Evolutionary conservation across 768 basidiomycete species (phyloP).

Genomic region (Podaxis carcinomalis): DNA sequence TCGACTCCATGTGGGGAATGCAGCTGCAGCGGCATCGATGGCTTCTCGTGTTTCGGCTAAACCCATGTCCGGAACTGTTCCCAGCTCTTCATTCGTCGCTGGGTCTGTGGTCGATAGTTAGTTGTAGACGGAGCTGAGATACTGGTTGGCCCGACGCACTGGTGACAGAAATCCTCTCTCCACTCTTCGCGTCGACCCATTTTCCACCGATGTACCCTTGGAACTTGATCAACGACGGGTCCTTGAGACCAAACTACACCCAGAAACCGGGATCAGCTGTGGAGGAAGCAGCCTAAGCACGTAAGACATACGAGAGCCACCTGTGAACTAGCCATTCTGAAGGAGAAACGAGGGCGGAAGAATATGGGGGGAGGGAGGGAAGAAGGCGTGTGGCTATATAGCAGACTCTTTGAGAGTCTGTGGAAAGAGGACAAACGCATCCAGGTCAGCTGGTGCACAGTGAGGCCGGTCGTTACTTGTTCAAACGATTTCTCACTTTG

Average conservation of each 20-base stretch:
- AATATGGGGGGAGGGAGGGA: not conserved
- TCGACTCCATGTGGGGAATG: constrained; percentile 82
- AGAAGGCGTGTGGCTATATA: constrained; percentile 1
- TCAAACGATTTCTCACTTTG: not conserved
- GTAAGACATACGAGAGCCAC: constrained; percentile 30
- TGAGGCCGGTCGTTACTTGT: not conserved
- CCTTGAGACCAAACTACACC: constrained; percentile 69
- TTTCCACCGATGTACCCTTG: constrained; percentile 82
- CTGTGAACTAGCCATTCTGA: constrained; percentile 59
- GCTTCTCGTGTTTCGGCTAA: constrained; percentile 79
- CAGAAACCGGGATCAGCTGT: not conserved
- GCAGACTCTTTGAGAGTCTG: not conserved
- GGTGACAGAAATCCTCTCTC: constrained; percentile 66
- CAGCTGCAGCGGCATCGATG: constrained; percentile 73
- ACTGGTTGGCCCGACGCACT: constrained; percentile 46
- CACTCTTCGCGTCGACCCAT: constrained; percentile 78
- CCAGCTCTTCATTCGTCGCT: constrained; percentile 78
- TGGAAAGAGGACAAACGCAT: constrained; percentile 11
- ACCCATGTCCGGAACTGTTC: constrained; percentile 87
- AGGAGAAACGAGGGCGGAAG: not conserved
- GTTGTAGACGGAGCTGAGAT: not conserved
- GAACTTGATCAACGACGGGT: constrained; percentile 67
- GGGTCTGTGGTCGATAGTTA: constrained; percentile 56
- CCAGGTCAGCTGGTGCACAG: constrained; percentile 4
- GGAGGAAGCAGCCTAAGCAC: not conserved